Base-by-base conservation (phyloP, 345 rosid species). In the Salix udensis region DNA sequence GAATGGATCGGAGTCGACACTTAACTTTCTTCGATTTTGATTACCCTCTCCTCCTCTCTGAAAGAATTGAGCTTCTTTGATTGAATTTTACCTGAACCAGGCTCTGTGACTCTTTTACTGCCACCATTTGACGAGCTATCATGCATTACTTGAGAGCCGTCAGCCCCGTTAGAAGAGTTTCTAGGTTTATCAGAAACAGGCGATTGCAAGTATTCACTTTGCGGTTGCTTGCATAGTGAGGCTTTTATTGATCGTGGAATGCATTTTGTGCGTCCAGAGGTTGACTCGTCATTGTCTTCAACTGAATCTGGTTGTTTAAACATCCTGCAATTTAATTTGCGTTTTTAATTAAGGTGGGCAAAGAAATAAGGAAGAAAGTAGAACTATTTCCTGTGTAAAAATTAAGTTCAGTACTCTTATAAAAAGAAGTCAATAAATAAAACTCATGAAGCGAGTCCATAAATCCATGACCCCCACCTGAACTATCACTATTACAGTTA, bases 11-110 rank as follows among this genome's bases (percentile, higher is more conserved):
- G 78, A 81, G 74, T 82, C 50, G 42, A 85, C 68, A 78, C 91
- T 90, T 85, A 93, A 89, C 99, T 93, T 93, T 96, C 99, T 75
- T 93, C 99, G 1, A 91, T 91, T 83, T 90, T 87, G 78, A 89
- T 87, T 88, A 91, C 90, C 34, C 83, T 84, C 82, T 92, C 92
- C 71, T 88, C 94, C 85, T 88, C 94, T 78, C 84, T 84, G 74
- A 85, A 85, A 16, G 92, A 95, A 74, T 88, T 91, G 4, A 85
- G 79, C 69, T 87, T 84, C 74, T 85, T 85, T 1, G 87, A 82
- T 1, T 75, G 87, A 34, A 76, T 86, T 71, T 70, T 86, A 68
- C 80, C 24, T 1, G 81, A 71, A 62, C 34, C 53, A 16, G 91
- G 86, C 67, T 89, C 93, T 0, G 82, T 86, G 65, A 88, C 79